These are phyloP conservation scores for Corynascus novoguineensis DNA, from an alignment of 495 filamentous ascomycete genomes.

Conservation along the genomic window DNA sequence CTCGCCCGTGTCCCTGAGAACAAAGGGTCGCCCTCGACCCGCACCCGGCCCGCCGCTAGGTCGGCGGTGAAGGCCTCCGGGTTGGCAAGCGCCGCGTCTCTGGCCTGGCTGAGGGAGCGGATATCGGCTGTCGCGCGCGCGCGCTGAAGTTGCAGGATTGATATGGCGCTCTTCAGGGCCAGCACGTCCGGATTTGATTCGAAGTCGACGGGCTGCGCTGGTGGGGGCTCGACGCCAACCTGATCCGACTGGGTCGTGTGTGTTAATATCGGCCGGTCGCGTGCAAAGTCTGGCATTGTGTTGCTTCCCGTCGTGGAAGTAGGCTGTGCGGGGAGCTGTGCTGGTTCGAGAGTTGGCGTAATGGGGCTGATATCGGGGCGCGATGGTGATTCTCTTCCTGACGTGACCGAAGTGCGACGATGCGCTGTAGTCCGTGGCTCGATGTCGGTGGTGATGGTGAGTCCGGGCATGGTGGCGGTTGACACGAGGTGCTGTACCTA, in stretches of 20 bases:
- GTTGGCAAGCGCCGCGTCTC: conserved; percentile 57
- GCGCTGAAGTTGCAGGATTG: conserved; percentile 76
- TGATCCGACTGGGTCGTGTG: conserved; percentile 37
- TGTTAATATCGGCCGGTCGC: conserved; percentile 36
- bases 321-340: conserved; percentile 4
- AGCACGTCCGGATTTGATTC: conserved; percentile 78
- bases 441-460: conserved; percentile 23
- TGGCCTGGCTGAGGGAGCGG: conserved; percentile 54
- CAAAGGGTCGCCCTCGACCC: conserved; percentile 33
- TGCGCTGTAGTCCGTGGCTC: neutral
- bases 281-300: conserved; percentile 25
- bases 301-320: conserved; percentile 6
- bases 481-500: neutral
- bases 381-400: conserved; percentile 20
- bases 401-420: neutral
- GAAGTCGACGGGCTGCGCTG: conserved; percentile 65
- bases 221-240: conserved; percentile 38
- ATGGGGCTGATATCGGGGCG: conserved; percentile 43
- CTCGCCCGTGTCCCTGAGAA: conserved; percentile 3
- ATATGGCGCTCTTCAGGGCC: conserved; percentile 72
- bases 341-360: conserved; percentile 35
- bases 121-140: conserved; percentile 70
- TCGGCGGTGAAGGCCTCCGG: conserved; percentile 64
- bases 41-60: conserved; percentile 48
- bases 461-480: conserved; percentile 24